Percentiles rank a stretch among this genome's conserved stretches.
Evolutionary conservation across 176 grass and related monocot species (phyloP).

Genomic region (Stipa capillata): DNA sequence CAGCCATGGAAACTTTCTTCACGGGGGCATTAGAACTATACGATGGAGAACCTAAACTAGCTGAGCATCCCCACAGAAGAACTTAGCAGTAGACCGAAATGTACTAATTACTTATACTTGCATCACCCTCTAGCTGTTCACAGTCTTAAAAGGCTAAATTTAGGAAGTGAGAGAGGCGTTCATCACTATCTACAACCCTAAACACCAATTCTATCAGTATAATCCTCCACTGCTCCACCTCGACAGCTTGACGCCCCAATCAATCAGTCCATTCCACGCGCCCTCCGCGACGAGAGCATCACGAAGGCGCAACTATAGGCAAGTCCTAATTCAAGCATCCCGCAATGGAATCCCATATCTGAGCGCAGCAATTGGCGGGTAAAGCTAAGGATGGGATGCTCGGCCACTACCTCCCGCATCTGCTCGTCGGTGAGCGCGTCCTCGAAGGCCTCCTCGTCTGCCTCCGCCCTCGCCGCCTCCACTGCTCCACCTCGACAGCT

Average conservation of each 20-base stretch:
- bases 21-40: background rate
- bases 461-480: background rate
- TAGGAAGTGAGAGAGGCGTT: background rate
- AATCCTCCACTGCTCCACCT: too few species aligned
- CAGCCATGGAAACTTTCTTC: background rate
- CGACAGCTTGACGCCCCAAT: too few species aligned
- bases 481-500: too few species aligned
- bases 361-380: background rate
- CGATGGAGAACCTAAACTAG: background rate
- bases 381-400: background rate
- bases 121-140: background rate
- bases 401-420: constrained; percentile 45
- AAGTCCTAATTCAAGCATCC: background rate
- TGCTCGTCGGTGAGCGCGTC: constrained; percentile 83
- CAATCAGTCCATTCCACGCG: too few species aligned
- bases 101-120: background rate
- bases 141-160: background rate
- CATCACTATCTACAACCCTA: background rate
- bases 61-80: background rate
- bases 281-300: too few species aligned
- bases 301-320: too few species aligned
- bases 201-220: background rate
- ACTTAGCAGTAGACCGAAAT: background rate
- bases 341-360: background rate
- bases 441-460: constrained; percentile 58